Evolutionary conservation across 441 rosid genomes (phyloP).

Genomic region (Rhodomyrtus psidioides): DNA sequence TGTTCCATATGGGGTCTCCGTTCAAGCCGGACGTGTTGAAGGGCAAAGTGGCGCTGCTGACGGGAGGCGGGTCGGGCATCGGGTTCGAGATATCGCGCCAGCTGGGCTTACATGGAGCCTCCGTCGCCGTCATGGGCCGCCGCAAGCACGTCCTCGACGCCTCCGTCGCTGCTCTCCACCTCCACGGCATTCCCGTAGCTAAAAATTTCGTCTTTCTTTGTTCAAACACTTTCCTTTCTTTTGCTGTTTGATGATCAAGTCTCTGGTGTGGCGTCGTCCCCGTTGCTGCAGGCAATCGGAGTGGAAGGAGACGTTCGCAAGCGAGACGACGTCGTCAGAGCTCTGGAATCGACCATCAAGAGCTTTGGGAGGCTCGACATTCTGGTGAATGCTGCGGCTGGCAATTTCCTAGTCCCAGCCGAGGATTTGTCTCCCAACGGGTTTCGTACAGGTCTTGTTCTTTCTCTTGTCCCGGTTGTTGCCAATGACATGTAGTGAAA

Average conservation of each 20-base stretch:
- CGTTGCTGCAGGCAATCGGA: slow-evolving; percentile 15
- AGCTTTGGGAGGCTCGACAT: slow-evolving; percentile 23
- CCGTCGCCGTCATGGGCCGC: slow-evolving; percentile 25
- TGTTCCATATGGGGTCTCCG: slow-evolving; percentile 15
- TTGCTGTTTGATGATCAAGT: neutral
- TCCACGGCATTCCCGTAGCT: slow-evolving; percentile 11
- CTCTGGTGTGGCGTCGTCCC: neutral
- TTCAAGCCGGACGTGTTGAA: slow-evolving; percentile 15
- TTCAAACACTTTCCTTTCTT: neutral
- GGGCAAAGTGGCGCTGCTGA: slow-evolving; percentile 23
- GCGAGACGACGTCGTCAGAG: slow-evolving; percentile 15
- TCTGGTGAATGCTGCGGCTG: slow-evolving; percentile 29
- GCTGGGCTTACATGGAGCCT: slow-evolving; percentile 23
- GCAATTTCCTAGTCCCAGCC: slow-evolving; percentile 23
- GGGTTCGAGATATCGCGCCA: slow-evolving; percentile 21
- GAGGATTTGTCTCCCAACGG: slow-evolving; percentile 24
- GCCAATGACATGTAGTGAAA: neutral
- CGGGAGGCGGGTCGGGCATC: slow-evolving; percentile 23
- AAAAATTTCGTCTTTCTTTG: neutral
- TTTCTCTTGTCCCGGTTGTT: neutral
- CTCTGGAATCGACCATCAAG: slow-evolving; percentile 15
- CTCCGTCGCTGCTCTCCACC: slow-evolving; percentile 15
- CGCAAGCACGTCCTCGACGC: slow-evolving; percentile 14
- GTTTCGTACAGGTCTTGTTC: slow-evolving; percentile 14
- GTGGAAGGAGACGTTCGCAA: slow-evolving; percentile 23